Evolutionary conservation across 441 rosid species (phyloP).

Genomic region (Adansonia grandidieri): DNA sequence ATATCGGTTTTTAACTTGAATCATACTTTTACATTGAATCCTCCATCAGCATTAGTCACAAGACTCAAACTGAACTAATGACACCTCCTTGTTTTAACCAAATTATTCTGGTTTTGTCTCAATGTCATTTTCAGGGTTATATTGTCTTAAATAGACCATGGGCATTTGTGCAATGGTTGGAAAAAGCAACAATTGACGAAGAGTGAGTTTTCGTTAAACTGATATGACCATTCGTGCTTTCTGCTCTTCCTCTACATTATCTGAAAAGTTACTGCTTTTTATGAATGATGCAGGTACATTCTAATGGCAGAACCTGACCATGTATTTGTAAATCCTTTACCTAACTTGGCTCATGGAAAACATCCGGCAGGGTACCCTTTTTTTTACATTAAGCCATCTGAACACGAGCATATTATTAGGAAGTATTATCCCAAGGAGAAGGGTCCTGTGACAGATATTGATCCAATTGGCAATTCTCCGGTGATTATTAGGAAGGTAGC

Average conservation of each 20-base stretch:
- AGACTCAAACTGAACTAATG: not conserved
- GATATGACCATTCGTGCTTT: slow-evolving; percentile 1
- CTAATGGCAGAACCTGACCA: slow-evolving; percentile 92
- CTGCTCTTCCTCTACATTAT: slow-evolving; percentile 14
- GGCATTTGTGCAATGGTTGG: slow-evolving; percentile 92
- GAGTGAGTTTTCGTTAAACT: slow-evolving; percentile 25
- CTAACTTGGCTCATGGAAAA: slow-evolving; percentile 63
- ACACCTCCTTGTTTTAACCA: not conserved
- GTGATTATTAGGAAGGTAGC: slow-evolving; percentile 70
- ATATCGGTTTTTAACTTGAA: not conserved
- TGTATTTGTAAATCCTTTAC: slow-evolving; percentile 68
- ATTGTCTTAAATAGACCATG: slow-evolving; percentile 77
- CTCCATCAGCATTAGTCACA: not conserved
- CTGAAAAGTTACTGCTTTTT: slow-evolving; percentile 32
- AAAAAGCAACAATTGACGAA: slow-evolving; percentile 58
- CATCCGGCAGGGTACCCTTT: slow-evolving; percentile 75
- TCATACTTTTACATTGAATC: not conserved
- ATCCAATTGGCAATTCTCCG: slow-evolving; percentile 87
- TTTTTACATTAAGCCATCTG: slow-evolving; percentile 71
- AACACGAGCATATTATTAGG: slow-evolving; percentile 53
- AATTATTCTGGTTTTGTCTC: slow-evolving; percentile 14
- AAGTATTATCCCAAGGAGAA: slow-evolving; percentile 70
- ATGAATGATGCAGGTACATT: slow-evolving; percentile 56
- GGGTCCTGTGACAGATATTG: slow-evolving; percentile 67
- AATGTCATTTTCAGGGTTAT: slow-evolving; percentile 57